Conservation (phyloP, 768 basidiomycete genomes). For the Favolaschia claudopus region DNA sequence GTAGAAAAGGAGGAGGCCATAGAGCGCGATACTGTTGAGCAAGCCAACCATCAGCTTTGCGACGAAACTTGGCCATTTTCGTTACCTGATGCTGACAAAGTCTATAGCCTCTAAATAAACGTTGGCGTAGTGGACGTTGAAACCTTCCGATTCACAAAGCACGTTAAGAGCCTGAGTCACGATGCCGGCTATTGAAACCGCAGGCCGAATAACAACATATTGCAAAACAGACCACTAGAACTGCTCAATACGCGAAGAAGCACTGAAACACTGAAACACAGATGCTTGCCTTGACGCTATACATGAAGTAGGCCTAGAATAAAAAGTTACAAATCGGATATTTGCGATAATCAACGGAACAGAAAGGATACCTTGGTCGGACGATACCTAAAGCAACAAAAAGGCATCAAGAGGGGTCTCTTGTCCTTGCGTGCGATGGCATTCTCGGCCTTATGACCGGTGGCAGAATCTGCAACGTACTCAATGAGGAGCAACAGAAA, state of each 20-base stretch:
- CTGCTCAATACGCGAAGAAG: slow-evolving; percentile 1
- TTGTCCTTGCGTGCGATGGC: slow-evolving; percentile 87
- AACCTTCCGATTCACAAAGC: slow-evolving; percentile 72
- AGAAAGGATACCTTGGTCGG: slow-evolving; percentile 69
- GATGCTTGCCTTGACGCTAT: slow-evolving; percentile 73
- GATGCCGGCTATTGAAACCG: slow-evolving; percentile 78
- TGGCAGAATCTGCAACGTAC: slow-evolving; percentile 77
- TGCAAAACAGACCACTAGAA: slow-evolving; percentile 86
- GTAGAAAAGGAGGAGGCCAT: slow-evolving; percentile 87
- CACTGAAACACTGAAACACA: background rate
- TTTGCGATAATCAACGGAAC: background rate
- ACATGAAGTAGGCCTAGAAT: slow-evolving; percentile 84
- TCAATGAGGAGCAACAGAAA: slow-evolving; percentile 92
- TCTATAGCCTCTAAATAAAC: slow-evolving; percentile 78
- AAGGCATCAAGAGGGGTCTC: slow-evolving; percentile 71
- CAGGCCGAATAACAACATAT: slow-evolving; percentile 79
- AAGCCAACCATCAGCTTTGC: background rate
- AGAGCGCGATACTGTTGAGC: slow-evolving; percentile 72
- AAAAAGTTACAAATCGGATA: background rate
- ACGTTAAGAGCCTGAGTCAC: slow-evolving; percentile 74
- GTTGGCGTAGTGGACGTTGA: slow-evolving; percentile 65
- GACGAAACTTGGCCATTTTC: background rate
- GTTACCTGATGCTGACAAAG: slow-evolving; percentile 83
- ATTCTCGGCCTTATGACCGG: slow-evolving; percentile 65
- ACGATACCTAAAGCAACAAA: slow-evolving; percentile 83